Base-by-base conservation (phyloP, 768 basidiomycete species). In the Suillus paluster region DNA sequence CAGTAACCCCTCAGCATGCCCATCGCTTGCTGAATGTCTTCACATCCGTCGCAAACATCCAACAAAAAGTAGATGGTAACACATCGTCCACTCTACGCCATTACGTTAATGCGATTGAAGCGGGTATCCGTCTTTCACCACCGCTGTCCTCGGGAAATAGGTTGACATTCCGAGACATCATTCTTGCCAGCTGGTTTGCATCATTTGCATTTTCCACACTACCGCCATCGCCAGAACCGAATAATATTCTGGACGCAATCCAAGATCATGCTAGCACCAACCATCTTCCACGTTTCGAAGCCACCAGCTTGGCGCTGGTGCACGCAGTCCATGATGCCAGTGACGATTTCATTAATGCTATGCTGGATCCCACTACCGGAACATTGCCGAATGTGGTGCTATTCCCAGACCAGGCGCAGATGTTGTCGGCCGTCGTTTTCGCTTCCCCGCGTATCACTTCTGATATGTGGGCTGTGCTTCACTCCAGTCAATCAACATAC, bases 21-120 rank as follows among this genome's bases (percentile, higher is more conserved):
- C 80, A 79, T 58, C 78, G 81, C 7, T 67, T 84, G 8, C 82
- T 83, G 66, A 80, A 80, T 66, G 74, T 83, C 44, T 70, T 82
- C 48, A 78, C 80, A 61, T 80, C 77, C 21, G 74, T 73, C 46
- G 79, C 77, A 23, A 81, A 77, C 30, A 70, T 76, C 60, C 69
- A 71, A 66, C 75, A 73, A 36, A 71, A 61, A 58, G 67, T 64
- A 63, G 68, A 73, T 64, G 65, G 62, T 44, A 68, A 64, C 49
- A 68, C 71, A 56, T 68, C 71, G 21, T 62, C 67, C 33, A 77
- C 77, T 42, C 67, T 77, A 5, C 64, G 67, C 33, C 76, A 82
- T 55, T 79, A 82, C 62, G 70, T 80, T 54, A 71, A 76, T 46
- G 80, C 78, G 14, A 69, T 84, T 52, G 83, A 84, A 49, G 59